Conservation (phyloP, 371 early-diverging fungal species). For the Choanephora cucurbitarum region DNA sequence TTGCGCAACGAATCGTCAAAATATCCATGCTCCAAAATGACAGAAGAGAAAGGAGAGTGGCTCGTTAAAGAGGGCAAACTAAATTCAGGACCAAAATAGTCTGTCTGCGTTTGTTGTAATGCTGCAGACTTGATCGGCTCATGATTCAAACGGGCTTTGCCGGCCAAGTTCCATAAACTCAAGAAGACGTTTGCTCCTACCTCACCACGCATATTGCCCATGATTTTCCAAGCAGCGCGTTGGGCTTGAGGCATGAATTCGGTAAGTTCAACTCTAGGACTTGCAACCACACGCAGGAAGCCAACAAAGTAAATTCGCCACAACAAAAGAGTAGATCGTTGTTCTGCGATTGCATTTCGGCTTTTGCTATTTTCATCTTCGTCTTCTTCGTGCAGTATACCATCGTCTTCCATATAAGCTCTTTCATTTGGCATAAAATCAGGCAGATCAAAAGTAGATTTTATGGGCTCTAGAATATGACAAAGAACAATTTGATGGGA, state of each 20-base stretch:
- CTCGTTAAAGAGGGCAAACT: background rate
- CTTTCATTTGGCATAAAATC: conserved; percentile 41
- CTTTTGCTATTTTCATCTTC: conserved; percentile 8
- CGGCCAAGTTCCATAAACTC: conserved; percentile 56
- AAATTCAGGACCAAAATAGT: conserved; percentile 9
- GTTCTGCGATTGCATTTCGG: conserved; percentile 1
- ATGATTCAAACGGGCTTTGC: conserved; percentile 4
- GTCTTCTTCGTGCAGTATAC: background rate
- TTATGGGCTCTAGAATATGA: conserved; percentile 57
- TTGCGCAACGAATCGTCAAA: conserved; percentile 16
- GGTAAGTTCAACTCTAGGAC: conserved; percentile 60
- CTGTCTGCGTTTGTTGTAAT: background rate
- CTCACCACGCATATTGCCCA: conserved; percentile 61
- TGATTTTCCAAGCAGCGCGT: conserved; percentile 61
- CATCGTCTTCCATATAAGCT: conserved; percentile 10
- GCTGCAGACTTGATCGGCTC: background rate
- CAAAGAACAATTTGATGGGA: conserved; percentile 54
- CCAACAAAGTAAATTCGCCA: conserved; percentile 64
- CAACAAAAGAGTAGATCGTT: conserved; percentile 23
- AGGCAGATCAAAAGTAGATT: conserved; percentile 47
- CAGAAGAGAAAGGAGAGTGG: conserved; percentile 7
- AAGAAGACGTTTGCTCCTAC: conserved; percentile 60
- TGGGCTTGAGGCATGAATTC: conserved; percentile 58
- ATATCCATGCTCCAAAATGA: background rate
- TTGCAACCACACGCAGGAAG: conserved; percentile 59